Evolutionary conservation across 495 filamentous ascomycete genomes (phyloP).

Genomic region (Annulohypoxylon moriforme): DNA sequence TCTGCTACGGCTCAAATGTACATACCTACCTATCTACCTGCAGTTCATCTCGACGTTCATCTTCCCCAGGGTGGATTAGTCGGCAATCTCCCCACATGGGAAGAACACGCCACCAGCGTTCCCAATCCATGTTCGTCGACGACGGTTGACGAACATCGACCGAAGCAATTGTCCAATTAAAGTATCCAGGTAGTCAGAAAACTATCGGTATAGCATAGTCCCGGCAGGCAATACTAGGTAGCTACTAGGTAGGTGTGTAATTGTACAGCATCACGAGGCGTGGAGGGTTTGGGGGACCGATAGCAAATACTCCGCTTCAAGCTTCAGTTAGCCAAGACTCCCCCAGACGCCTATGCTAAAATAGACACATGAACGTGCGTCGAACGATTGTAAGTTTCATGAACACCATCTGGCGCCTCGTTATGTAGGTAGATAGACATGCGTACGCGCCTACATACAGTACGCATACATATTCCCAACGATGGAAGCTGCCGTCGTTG

Average conservation of each 20-base stretch:
- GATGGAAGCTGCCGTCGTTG: constrained; percentile 13
- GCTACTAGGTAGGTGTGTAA: no score
- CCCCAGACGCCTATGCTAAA: constrained; percentile 10
- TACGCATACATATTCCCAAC: constrained; percentile 7
- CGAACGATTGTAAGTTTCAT: constrained; percentile 18
- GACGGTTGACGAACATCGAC: constrained; percentile 12
- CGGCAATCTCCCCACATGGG: constrained; percentile 21
- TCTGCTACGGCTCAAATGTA: neutral
- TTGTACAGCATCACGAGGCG: constrained; percentile 21
- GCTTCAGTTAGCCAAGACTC: no score
- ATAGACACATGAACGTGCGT: constrained; percentile 5
- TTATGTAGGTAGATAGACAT: neutral
- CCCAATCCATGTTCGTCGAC: constrained; percentile 22
- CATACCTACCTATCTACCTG: neutral
- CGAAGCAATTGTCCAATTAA: constrained; percentile 8
- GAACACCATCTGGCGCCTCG: neutral
- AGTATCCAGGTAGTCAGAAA: neutral
- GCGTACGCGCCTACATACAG: neutral
- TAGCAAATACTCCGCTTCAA: no score
- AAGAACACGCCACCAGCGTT: constrained; percentile 35
- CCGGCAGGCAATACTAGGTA: constrained; percentile 10
- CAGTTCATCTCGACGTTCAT: neutral
- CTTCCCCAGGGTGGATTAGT: constrained; percentile 18
- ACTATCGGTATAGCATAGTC: neutral
- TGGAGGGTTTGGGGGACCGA: neutral